phyloP scores from a whole-genome alignment of 305 asterid genomes.

The Lippia alba region DNA sequence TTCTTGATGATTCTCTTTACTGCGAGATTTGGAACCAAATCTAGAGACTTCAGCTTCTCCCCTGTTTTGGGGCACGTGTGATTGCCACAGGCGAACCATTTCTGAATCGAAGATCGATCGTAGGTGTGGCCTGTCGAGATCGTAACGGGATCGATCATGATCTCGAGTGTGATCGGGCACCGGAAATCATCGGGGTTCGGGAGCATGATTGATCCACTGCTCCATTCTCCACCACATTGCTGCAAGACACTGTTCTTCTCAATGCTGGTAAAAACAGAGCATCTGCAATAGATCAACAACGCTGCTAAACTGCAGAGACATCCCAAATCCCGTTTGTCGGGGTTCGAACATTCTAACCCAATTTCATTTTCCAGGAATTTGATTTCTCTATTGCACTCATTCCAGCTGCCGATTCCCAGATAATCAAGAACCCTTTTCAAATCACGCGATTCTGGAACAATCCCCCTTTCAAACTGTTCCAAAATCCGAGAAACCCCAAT shows the following conservation, averaged over 20 bases:
- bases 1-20: slow-evolving; percentile 56
- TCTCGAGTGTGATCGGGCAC: slow-evolving; percentile 83
- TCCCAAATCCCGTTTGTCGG: slow-evolving; percentile 49
- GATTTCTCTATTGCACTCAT: slow-evolving; percentile 57
- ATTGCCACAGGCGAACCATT: slow-evolving; percentile 78
- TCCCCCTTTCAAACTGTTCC: slow-evolving; percentile 46
- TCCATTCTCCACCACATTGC: slow-evolving; percentile 17
- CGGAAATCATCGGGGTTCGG: slow-evolving; percentile 74
- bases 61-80: slow-evolving; percentile 87
- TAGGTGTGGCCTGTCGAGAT: slow-evolving; percentile 82
- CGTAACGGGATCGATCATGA: slow-evolving; percentile 86
- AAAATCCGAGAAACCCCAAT: slow-evolving; percentile 41
- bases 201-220: slow-evolving; percentile 31
- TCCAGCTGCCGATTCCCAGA: slow-evolving; percentile 67
- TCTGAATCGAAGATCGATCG: slow-evolving; percentile 67
- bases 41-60: slow-evolving; percentile 46
- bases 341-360: slow-evolving; percentile 40
- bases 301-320: slow-evolving; percentile 55
- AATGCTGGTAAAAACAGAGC: slow-evolving; percentile 49
- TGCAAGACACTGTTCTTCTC: slow-evolving; percentile 8
- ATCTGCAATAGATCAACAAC: slow-evolving; percentile 66
- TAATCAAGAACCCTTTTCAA: slow-evolving; percentile 56
- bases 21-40: slow-evolving; percentile 67
- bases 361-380: slow-evolving; percentile 63
- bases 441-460: slow-evolving; percentile 53